Conservation (phyloP, 306 rosid genomes). For the Trichosanthes cucumerina region DNA sequence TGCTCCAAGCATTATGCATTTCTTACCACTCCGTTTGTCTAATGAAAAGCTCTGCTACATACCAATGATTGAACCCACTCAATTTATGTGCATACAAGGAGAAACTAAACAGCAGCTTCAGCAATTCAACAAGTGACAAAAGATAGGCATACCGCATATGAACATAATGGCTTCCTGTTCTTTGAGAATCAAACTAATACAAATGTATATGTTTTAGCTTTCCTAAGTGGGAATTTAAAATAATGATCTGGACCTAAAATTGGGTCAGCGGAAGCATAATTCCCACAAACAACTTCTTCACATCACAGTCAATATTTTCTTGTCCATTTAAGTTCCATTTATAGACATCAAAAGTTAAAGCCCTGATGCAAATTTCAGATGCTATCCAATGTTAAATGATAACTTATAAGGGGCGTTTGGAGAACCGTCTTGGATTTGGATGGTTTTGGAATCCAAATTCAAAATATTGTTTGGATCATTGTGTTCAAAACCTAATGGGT, state of each 20-base stretch:
- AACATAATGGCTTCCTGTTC: background rate
- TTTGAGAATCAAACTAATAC: background rate
- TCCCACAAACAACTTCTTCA: background rate
- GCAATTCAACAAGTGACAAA: background rate
- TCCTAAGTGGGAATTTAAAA: background rate
- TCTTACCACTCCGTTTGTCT: constrained; percentile 17
- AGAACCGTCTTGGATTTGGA: too few relatives aligned
- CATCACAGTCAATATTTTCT: background rate
- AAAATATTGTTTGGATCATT: too few relatives aligned
- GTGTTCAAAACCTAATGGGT: too few relatives aligned
- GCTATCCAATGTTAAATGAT: background rate
- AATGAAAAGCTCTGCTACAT: constrained; percentile 6
- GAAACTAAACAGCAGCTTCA: background rate
- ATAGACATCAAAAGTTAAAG: background rate
- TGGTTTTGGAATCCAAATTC: too few relatives aligned
- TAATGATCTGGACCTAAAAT: background rate
- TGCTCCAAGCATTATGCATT: constrained; percentile 13
- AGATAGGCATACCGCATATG: background rate
- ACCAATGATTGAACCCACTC: background rate
- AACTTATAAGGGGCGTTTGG: too few relatives aligned
- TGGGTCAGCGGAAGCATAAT: background rate
- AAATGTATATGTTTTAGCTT: background rate
- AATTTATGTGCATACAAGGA: background rate
- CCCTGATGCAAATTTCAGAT: background rate
- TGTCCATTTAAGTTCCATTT: background rate